Evolutionary conservation across 768 basidiomycete species (phyloP), one percentile per base, ranked within the genome.

Genomic region (Amanita molliuscula): DNA sequence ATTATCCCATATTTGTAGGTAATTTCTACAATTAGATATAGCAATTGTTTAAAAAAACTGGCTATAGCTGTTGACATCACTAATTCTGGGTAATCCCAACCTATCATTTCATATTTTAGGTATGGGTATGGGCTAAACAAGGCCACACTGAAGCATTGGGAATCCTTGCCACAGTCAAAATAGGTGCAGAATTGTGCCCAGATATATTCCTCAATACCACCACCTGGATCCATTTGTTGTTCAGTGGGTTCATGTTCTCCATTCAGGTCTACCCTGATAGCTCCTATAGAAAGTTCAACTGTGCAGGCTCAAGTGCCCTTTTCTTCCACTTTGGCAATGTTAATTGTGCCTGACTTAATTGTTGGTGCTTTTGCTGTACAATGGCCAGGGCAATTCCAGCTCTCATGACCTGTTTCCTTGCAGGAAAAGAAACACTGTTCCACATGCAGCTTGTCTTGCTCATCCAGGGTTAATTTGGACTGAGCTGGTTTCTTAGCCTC

Each of bases 341-440:
- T 37, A n/a, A 55, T 42, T 2, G 55, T 23, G 6, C 43, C 46
- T 3, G 50, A 20, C 21, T 50, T 50, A 9, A 50, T 9, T 3
- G 44, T 46, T 4, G 56, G 56, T 1, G 53, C 44, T 26, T 54
- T 58, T 6, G 56, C 56, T 31, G 36, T 10, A 15, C 54, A 50
- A 6, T 29, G 44, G 4, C 38, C 2, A 1, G 58, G 57, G 31
- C 61, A 63, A 33, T 63, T 57, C 1, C 58, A 15, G 31, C 56
- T 58, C 2, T 56, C 42, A 42, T 63, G 61, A 0, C 61, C 62
- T 0, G 50, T 10, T 2, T 61, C 54, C 10, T 54, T 53, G 40
- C 61, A 63, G 2, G 26, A 48, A 25, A 58, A 63, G 44, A 59
- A 63, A 2, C 55, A 23, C 3, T 58, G 58, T 18, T 59, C 59